These are phyloP conservation scores for Trichoderma asperelloides DNA, from an alignment of 495 filamentous ascomycete genomes.

Conservation along the genomic window DNA sequence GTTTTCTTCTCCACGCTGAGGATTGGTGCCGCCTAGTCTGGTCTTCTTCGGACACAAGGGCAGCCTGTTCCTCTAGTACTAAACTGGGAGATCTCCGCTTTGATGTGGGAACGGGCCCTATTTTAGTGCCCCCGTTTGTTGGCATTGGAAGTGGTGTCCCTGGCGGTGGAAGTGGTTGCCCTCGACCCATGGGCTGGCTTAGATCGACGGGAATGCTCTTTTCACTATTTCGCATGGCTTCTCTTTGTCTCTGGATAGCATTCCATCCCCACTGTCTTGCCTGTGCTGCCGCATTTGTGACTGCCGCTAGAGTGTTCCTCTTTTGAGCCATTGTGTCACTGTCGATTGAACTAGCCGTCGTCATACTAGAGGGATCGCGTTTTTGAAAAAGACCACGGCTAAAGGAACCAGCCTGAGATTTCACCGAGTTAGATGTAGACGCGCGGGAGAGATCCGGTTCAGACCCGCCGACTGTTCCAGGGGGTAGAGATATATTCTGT, in stretches of 20 bases:
- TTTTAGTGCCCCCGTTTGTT: constrained; percentile 45
- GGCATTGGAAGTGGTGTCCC: constrained; percentile 50
- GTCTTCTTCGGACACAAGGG: constrained; percentile 16
- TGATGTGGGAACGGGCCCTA: constrained; percentile 44
- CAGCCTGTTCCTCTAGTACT: constrained; percentile 21
- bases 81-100: constrained; percentile 23
- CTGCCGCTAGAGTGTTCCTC: constrained; percentile 43
- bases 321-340: constrained; percentile 22
- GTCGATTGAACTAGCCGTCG: constrained; percentile 18
- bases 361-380: constrained; percentile 23
- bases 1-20: constrained; percentile 20
- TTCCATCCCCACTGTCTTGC: constrained; percentile 81
- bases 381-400: constrained; percentile 30
- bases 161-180: constrained; percentile 67
- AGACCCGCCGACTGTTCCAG: constrained; percentile 17
- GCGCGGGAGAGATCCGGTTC: constrained; percentile 22
- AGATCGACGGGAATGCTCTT: constrained; percentile 33
- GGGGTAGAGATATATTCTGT: constrained; percentile 31
- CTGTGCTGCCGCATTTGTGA: constrained; percentile 64
- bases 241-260: constrained; percentile 51
- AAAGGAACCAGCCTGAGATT: constrained; percentile 28
- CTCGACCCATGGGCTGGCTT: constrained; percentile 62
- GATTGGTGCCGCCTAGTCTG: constrained; percentile 33
- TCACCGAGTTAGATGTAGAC: constrained; percentile 27
- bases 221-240: constrained; percentile 25